Evolutionary conservation across 129 eudicot genomes (phyloP), one percentile per base, ranked within the genome.

Genomic region (Centaurea solstitialis): DNA sequence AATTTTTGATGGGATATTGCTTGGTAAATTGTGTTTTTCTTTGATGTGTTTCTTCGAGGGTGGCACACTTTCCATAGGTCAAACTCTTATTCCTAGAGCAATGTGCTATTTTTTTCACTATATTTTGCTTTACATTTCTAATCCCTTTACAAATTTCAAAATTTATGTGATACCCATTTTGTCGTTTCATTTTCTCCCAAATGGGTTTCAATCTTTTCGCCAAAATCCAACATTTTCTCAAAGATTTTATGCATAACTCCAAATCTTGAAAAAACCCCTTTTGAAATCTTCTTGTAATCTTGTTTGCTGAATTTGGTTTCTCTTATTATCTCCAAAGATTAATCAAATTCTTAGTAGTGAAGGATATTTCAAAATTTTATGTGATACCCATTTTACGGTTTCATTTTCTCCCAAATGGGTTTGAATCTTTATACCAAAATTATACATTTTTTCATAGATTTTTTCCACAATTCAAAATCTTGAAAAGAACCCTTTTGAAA

Each of bases 11-110:
- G 38, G 38, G 82, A 76, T 82, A 68, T 76, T 17, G 78, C 82
- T 59, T 82, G 82, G 86, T 82, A 82, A 76, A 50, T 70, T 82
- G 86, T 82, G 78, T 76, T 82, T 70, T 82, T 65, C 18, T 57
- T 76, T 28, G 74, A 35, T 80, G 77, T 78, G 70, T 61, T 62
- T 43, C 79, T 73, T 73, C 74, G 13, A 70, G 40, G 82, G 77
- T 82, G 86, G 82, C 86, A 76, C 82, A 76, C 61, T 82, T 82
- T 82, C 77, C 86, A 82, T 61, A 76, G 82, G 86, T 82, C 73
- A 82, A 64, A 82, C 78, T 71, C 57, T 38, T 82, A 82, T 72
- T 71, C 67, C 43, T 82, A 6, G 73, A 76, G 76, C 74, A 70
- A 24, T 76, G 72, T 82, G 86, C 74, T 33, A 70, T 23, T 69